phyloP scores from a whole-genome alignment of 106 monocot genomes.

The Dactylorhiza incarnata region DNA sequence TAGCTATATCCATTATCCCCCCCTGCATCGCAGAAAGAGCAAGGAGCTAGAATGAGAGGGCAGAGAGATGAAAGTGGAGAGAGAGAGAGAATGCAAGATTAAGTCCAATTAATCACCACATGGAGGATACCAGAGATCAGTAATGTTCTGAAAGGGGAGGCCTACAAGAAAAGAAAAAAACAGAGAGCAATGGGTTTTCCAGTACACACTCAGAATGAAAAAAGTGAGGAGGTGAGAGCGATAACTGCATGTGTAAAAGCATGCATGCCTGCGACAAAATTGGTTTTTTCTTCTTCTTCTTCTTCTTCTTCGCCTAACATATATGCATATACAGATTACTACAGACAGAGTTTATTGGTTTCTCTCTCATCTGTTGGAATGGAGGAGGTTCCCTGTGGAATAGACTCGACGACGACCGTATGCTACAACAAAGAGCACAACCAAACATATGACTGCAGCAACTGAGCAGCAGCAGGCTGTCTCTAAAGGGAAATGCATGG shows the following conservation, averaged over 20 bases:
- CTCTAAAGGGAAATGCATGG: background rate
- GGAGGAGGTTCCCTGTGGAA: background rate
- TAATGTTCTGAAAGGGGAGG: background rate
- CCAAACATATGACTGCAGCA: constrained; percentile 4
- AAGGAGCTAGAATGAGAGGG: too few species aligned
- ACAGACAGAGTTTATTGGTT: background rate
- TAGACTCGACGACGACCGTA: background rate
- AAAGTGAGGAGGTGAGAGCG: constrained; percentile 3
- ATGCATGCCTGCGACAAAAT: background rate
- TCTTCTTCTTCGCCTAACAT: background rate
- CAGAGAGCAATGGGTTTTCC: background rate
- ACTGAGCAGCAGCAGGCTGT: background rate
- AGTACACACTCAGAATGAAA: background rate
- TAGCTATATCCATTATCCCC: too few species aligned
- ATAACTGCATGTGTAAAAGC: constrained; percentile 1
- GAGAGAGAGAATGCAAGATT: background rate
- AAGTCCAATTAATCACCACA: too few species aligned
- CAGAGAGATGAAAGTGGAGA: background rate
- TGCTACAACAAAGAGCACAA: constrained; percentile 1
- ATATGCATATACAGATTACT: background rate
- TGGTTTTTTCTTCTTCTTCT: background rate
- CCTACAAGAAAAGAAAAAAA: background rate
- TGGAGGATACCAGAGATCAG: too few species aligned
- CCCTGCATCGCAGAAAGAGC: too few species aligned
- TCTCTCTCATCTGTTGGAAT: background rate